Evolutionary conservation across 202 grass and related monocot genomes (phyloP), one percentile per base, ranked within the genome.

Genomic region (Panicum virgatum): DNA sequence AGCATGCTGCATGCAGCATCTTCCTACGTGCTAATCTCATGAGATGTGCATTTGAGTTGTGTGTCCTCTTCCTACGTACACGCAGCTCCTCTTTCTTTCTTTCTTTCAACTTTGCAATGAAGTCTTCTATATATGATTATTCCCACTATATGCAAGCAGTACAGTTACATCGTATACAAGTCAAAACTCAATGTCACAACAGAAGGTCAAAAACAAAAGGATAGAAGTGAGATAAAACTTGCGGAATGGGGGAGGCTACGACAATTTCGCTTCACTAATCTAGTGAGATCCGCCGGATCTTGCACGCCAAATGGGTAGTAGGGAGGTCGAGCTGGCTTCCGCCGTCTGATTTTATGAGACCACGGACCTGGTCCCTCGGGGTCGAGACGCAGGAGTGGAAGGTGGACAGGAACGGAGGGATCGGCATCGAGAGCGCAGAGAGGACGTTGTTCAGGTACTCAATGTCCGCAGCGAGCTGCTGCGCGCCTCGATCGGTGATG

Each of bases 371-470:
- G 37, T 99, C 93, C 73, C 91, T 96, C n/a, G 96, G 89, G 42
- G 91, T 90, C 5, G 91, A 89, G 43, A 98, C 78, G 75, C 92
- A 93, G 5, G 89, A 42, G 25, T 90, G 89, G 85, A 91, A 99
- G 14, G 93, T 96, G 23, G 85, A 78, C 9, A 96, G 86, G 80
- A 96, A 99, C 7, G 83, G 81, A 62, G 96, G 96, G 66, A 99
- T 93, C 39, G 90, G 83, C 96, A 96, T 96, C 4, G 96, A 93
- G 3, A 99, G 91, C 36, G 92, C 93, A 5, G 91, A 89, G 3
- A 99, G 92, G 43, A 99, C 96, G 25, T 96, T 99, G 83, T 80
- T 99, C 62, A 96, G 84, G 77, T 94, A 99, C 80, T 99, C 96
- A 3, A 99, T 94, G 67, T 99, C 92, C 5, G 93, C 96, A 0